A percentile compares a stretch with the other conserved stretches of the same genome.
phyloP scores from a whole-genome alignment of 306 rosid species.

The Coriaria nepalensis region DNA sequence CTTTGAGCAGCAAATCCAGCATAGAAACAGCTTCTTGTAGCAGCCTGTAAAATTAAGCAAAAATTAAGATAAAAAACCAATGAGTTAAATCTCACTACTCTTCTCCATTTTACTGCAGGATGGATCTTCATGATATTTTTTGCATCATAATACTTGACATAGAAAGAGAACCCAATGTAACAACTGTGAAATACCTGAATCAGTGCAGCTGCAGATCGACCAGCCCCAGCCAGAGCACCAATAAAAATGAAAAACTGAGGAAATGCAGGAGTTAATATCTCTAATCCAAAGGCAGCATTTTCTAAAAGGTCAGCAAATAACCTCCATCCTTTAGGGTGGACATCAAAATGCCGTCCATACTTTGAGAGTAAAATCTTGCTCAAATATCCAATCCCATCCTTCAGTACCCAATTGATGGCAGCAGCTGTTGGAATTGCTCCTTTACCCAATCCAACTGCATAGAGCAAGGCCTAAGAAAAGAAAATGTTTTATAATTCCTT shows the following conservation, averaged over 20 bases:
- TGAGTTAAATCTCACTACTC: no score
- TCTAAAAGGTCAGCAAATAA: slow-evolving; percentile 84
- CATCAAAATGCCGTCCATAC: slow-evolving; percentile 92
- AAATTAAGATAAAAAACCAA: no score
- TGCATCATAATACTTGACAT: no score
- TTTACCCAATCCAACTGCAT: slow-evolving; percentile 85
- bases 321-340: slow-evolving; percentile 91
- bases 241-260: slow-evolving; percentile 56
- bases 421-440: slow-evolving; percentile 92
- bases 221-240: slow-evolving; percentile 31
- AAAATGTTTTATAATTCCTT: no score
- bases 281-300: slow-evolving; percentile 86
- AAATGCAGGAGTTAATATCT: slow-evolving; percentile 77
- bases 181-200: slow-evolving; percentile 23
- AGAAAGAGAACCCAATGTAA: not conserved
- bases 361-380: slow-evolving; percentile 76
- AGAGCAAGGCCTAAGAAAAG: slow-evolving; percentile 74
- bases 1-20: slow-evolving; percentile 99
- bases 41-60: slow-evolving; percentile 69
- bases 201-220: slow-evolving; percentile 18
- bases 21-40: slow-evolving; percentile 91
- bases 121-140: no score
- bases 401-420: slow-evolving; percentile 89
- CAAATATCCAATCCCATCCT: slow-evolving; percentile 90
- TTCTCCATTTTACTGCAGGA: no score